Evolutionary conservation across 1,139 yeast genomes (phyloP).

Genomic region (Wickerhamomyces sp.): DNA sequence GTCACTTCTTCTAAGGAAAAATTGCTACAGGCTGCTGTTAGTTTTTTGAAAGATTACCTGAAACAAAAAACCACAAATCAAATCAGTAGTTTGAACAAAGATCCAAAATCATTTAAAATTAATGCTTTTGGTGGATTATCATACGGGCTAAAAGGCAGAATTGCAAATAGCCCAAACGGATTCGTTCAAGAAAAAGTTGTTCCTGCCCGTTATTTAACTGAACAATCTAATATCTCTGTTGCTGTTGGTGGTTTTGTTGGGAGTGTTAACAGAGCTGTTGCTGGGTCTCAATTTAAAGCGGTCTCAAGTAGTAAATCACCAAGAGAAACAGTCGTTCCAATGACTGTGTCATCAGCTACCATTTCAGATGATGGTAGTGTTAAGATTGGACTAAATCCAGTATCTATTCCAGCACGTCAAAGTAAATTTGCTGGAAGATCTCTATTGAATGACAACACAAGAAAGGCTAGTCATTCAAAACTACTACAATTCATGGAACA

Average conservation of each 20-base stretch:
- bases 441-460: not conserved
- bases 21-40: constrained; percentile 32
- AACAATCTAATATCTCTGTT: constrained; percentile 36
- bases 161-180: constrained; percentile 74
- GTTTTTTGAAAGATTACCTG: constrained; percentile 29
- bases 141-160: constrained; percentile 66
- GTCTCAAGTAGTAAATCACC: constrained; percentile 12
- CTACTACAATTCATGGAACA: not conserved
- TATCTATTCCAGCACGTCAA: not conserved
- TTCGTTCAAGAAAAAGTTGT: constrained; percentile 52
- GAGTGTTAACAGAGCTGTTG: constrained; percentile 19
- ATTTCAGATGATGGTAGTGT: constrained; percentile 18
- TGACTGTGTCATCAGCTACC: constrained; percentile 13
- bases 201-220: constrained; percentile 65
- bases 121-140: constrained; percentile 75
- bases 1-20: constrained; percentile 22
- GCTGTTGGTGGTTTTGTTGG: constrained; percentile 78
- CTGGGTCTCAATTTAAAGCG: constrained; percentile 10
- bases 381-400: constrained; percentile 3
- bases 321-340: constrained; percentile 22
- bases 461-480: not conserved
- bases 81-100: constrained; percentile 10
- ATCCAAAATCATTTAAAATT: constrained; percentile 25
- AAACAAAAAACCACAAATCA: constrained; percentile 24
- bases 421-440: not conserved